Conservation (phyloP, 2,329 filamentous ascomycete genomes). For the Colletotrichum lindemuthianum region DNA sequence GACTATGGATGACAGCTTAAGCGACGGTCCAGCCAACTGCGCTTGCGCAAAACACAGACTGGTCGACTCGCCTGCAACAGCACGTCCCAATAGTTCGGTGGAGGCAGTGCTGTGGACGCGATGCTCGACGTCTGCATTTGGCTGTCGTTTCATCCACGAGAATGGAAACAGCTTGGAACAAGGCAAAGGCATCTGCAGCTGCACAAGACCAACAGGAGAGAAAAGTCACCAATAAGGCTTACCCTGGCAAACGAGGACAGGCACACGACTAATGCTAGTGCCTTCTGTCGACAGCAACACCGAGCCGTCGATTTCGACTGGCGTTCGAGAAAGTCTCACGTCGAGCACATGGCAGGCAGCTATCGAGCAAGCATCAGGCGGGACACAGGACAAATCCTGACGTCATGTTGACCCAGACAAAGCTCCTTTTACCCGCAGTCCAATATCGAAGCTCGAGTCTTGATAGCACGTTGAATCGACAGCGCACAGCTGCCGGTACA, state of each 20-base stretch:
- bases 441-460: constrained; percentile 24
- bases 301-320: constrained; percentile 2
- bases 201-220: too few relatives aligned
- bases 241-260: too few relatives aligned
- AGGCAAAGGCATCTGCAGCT: too few relatives aligned
- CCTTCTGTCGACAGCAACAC: not conserved
- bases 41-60: not conserved
- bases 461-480: constrained; percentile 9
- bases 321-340: constrained; percentile 25
- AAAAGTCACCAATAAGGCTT: too few relatives aligned
- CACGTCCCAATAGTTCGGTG: constrained; percentile 35
- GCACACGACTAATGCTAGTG: constrained; percentile 8
- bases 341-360: constrained; percentile 7
- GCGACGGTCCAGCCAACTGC: constrained; percentile 4
- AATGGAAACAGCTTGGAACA: not conserved
- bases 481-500: not conserved
- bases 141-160: not conserved
- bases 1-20: constrained; percentile 25
- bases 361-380: not conserved
- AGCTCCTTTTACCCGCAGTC: constrained; percentile 28
- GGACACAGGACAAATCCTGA: constrained; percentile 18
- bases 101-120: constrained; percentile 21
- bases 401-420: constrained; percentile 22
- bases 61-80: constrained; percentile 6
- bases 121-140: constrained; percentile 23